Evolutionary conservation across 2,329 filamentous ascomycete species (phyloP).

Genomic region (Colletotrichum australisinense): DNA sequence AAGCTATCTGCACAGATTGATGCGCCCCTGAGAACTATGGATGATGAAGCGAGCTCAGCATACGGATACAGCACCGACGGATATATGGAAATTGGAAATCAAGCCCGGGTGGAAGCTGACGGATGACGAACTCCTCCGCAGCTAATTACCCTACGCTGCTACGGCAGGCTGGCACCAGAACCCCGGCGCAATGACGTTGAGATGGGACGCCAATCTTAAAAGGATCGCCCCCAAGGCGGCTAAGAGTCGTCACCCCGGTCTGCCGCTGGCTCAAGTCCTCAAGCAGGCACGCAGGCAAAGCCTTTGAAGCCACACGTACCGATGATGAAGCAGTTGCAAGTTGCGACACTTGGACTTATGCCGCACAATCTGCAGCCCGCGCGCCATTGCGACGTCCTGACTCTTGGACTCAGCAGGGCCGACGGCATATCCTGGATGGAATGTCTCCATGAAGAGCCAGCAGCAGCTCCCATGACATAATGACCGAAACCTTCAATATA

Average conservation of each 20-base stretch:
- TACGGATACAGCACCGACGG: background rate
- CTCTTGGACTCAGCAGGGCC: slow-evolving; percentile 8
- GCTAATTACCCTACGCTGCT: background rate
- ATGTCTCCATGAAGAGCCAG: slow-evolving; percentile 2
- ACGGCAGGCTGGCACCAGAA: background rate
- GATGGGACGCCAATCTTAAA: slow-evolving; percentile 33
- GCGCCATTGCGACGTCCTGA: slow-evolving; percentile 20
- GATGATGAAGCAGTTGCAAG: slow-evolving; percentile 5
- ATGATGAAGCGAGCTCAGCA: background rate
- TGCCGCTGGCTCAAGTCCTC: slow-evolving; percentile 1
- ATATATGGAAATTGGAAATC: background rate
- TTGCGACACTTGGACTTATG: slow-evolving; percentile 7
- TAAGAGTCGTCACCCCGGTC: slow-evolving; percentile 16
- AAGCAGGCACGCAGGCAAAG: background rate
- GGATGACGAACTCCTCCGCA: slow-evolving; percentile 20
- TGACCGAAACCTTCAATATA: slow-evolving; percentile 12
- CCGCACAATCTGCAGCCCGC: background rate
- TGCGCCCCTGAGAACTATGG: background rate
- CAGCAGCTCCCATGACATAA: slow-evolving; percentile 27
- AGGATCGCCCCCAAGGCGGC: slow-evolving; percentile 19
- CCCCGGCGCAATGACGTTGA: slow-evolving; percentile 28
- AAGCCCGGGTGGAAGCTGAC: background rate
- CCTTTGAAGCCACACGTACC: background rate
- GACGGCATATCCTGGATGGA: background rate
- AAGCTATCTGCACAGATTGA: slow-evolving; percentile 2